Percentiles rank a stretch among this genome's conserved stretches.
These are phyloP conservation scores for Colletotrichum liaoningense DNA, from an alignment of 2,329 filamentous ascomycete species.

Conservation along the genomic window DNA sequence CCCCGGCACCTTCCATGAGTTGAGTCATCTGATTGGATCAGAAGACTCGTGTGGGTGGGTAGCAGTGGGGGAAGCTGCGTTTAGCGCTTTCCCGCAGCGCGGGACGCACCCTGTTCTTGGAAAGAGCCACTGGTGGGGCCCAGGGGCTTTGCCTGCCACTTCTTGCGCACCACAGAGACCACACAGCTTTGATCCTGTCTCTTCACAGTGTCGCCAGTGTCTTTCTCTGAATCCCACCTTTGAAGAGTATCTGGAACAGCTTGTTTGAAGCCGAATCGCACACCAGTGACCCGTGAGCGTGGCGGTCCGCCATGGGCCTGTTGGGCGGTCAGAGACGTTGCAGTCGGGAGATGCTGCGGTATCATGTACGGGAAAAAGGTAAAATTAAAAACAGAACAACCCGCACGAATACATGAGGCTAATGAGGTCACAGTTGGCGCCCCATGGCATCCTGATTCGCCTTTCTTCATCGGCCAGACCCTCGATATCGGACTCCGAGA, in stretches of 20 bases:
- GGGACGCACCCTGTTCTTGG: conserved; percentile 32
- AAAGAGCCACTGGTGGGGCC: conserved; percentile 14
- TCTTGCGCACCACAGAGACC: not conserved
- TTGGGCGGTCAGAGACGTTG: not conserved
- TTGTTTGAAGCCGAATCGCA: not conserved
- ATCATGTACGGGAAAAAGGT: not conserved
- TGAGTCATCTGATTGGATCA: conserved; percentile 3
- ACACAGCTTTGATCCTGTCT: not conserved
- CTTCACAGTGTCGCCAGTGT: not conserved
- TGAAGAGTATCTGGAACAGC: not conserved
- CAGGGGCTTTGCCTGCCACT: conserved; percentile 29
- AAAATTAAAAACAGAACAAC: not conserved
- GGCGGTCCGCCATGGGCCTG: no score
- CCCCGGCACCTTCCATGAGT: not conserved
- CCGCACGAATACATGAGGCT: not conserved
- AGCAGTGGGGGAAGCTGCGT: not conserved
- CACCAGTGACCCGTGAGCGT: not conserved
- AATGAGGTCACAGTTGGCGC: not conserved
- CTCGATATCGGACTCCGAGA: not conserved
- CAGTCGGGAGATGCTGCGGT: not conserved
- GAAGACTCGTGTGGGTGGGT: not conserved
- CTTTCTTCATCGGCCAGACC: not conserved
- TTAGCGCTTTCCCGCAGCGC: conserved; percentile 31
- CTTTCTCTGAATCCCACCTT: not conserved
- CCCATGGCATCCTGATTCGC: not conserved